Base-by-base conservation (phyloP, 2,329 filamentous ascomycete species). In the Neocucurbitaria cava region DNA sequence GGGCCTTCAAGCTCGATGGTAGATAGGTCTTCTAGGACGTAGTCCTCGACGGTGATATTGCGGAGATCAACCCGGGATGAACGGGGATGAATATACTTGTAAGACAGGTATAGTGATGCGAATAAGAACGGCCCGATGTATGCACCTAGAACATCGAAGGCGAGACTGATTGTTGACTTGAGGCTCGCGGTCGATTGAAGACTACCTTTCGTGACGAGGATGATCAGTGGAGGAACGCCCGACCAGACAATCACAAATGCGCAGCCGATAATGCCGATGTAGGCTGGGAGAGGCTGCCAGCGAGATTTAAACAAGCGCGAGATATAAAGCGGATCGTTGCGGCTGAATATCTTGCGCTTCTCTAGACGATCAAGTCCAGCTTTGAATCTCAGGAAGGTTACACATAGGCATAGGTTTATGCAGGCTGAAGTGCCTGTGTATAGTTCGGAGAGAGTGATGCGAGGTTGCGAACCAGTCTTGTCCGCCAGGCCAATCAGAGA, bases 271-370 rank as follows among this genome's bases (percentile, higher is more conserved):
- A 73, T 64, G 10, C 70, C 71, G 3, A 74, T 52, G n/a, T 65
- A 65, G 4, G 70, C 70, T 21, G 68, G 68, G 1, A 71, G 46
- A 5, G 70, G 71, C 45, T 74, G 71, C 70, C 69, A 72, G 8
- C 70, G 61, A 4, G 67, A 69, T 46, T 69, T 67, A 49, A 70
- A 74, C 30, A 70, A 61, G n/a, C 53, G 57, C 9, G 36, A 40
- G 5, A 56, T 65, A 47, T 74, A 73, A 4, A 61, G 45, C 2
- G 36, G 23, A 13, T 63, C 61, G 30, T 72, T 61, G 3, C 71
- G 65, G 36, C 61, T 51, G 13, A 72, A 56, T 13, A 68, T 61
- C 20, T 51, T 46, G 5, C 57, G 58, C 18, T 62, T 58, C 28
- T 50, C 61, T 18, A 61, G 36, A 5, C 52, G 45, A 21, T 60